phyloP scores from a whole-genome alignment of 805 yeast species.

The Ogataea haglerorum region DNA sequence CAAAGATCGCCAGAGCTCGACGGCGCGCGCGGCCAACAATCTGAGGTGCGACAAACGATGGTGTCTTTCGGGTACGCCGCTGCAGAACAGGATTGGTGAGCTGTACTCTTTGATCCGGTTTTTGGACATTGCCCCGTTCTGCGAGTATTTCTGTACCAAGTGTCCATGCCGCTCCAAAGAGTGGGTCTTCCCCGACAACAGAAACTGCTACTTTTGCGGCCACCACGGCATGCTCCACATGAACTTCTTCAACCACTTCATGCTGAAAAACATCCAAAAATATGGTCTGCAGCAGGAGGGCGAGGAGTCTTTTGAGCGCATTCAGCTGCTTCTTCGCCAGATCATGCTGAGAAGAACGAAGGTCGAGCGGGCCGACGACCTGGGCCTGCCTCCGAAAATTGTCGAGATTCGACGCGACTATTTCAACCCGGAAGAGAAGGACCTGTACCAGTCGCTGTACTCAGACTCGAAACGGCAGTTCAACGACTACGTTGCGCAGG shows the following conservation, averaged over 20 bases:
- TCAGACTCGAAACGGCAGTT: slow-evolving; percentile 83
- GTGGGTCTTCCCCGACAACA: slow-evolving; percentile 82
- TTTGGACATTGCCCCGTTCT: slow-evolving; percentile 78
- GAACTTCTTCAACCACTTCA: slow-evolving; percentile 91
- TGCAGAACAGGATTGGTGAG: slow-evolving; percentile 96
- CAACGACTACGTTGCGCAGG: slow-evolving; percentile 90
- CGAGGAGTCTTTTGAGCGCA: slow-evolving; percentile 66
- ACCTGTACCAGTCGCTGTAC: slow-evolving; percentile 81
- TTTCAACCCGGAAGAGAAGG: slow-evolving; percentile 94
- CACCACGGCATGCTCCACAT: slow-evolving; percentile 95
- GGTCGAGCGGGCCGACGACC: slow-evolving; percentile 93
- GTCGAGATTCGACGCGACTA: slow-evolving; percentile 84
- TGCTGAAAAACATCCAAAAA: slow-evolving; percentile 90
- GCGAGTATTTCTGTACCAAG: slow-evolving; percentile 86
- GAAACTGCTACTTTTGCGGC: slow-evolving; percentile 82
- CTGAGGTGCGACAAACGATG: slow-evolving; percentile 72
- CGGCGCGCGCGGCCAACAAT: slow-evolving; percentile 86
- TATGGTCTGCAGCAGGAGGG: slow-evolving; percentile 83
- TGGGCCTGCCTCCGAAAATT: slow-evolving; percentile 94
- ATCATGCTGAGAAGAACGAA: slow-evolving; percentile 94
- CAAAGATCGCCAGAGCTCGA: slow-evolving; percentile 90
- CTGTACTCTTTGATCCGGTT: slow-evolving; percentile 89
- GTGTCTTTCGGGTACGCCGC: slow-evolving; percentile 95
- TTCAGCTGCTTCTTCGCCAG: slow-evolving; percentile 69
- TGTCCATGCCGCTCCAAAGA: slow-evolving; percentile 80